Evolutionary conservation across 2,329 filamentous ascomycete genomes (phyloP), one percentile per base, ranked within the genome.

Genomic region (Cercospora canescens): DNA sequence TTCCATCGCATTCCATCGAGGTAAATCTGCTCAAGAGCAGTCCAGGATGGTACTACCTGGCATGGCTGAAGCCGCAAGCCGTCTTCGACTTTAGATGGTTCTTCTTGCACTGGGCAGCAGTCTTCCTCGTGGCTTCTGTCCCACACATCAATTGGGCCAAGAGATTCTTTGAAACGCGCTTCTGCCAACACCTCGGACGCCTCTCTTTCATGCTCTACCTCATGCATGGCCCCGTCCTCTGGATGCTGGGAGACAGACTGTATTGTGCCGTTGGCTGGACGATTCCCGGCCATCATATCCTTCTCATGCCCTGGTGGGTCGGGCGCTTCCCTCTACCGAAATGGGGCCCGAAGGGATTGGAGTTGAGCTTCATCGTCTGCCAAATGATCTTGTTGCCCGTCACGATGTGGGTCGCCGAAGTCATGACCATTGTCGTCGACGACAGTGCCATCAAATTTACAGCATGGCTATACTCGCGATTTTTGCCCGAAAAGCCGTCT

Each of bases 161-260:
- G 75, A 68, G 76, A 2, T 86, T 89, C 72, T 89, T 90, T 71
- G 87, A 88, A 74, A 80, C 79, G 0, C 79, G 79, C 24, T 84
- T 88, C 71, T 86, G 84, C 71, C 88, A 88, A 72, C 88, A 88
- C 67, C 81, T 90, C 2, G 88, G 88, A 0, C 83, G 84, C 55
- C 82, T 90, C 62, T 89, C 87, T 0, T 91, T 85, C 73, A 81
- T 85, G 1, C 78, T 91, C 9, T 91, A 91, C 76, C 79, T 90
- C 8, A 82, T 89, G 11, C 88, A 91, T 69, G 88, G 88, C 0
- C 88, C 88, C 0, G 75, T 91, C 1, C 77, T 91, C 0, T 85
- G 81, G 81, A 82, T 81, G 0, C 60, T 90, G 1, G 88, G 87
- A 3, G 87, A 91, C 73, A 80, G 89, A 41, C 26, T 92, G 1